Evolutionary conservation across 805 yeast species (phyloP).

Genomic region (Barnettozyma botsteinii): DNA sequence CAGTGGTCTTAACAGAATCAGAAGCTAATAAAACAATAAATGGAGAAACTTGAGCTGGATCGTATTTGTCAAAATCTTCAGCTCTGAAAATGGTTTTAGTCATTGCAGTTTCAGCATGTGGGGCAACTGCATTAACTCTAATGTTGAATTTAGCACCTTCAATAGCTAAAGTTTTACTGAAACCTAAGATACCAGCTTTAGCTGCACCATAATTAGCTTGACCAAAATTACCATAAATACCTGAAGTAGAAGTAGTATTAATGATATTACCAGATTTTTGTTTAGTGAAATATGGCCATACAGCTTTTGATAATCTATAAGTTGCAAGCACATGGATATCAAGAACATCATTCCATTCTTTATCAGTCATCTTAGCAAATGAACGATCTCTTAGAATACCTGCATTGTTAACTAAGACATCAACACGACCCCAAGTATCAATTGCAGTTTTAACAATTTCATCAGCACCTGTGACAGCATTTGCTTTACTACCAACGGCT

Average conservation of each 20-base stretch:
- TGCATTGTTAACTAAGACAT: constrained; percentile 85
- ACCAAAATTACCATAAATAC: constrained; percentile 96
- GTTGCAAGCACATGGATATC: constrained; percentile 82
- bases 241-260: constrained; percentile 92
- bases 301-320: constrained; percentile 74
- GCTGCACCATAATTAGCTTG: constrained; percentile 96
- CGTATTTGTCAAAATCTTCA: constrained; percentile 75
- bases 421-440: constrained; percentile 73
- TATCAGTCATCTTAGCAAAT: constrained; percentile 75
- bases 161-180: constrained; percentile 78
- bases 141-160: constrained; percentile 84
- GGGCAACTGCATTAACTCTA: constrained; percentile 80
- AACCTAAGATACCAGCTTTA: constrained; percentile 80
- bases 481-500: constrained; percentile 80
- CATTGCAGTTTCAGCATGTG: constrained; percentile 98
- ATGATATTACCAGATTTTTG: constrained; percentile 78
- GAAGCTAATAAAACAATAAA: constrained; percentile 74
- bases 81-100: constrained; percentile 80
- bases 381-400: constrained; percentile 91
- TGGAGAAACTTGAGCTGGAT: constrained; percentile 89
- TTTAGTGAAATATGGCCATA: constrained; percentile 84
- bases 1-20: constrained; percentile 62
- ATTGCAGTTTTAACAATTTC: constrained; percentile 74
- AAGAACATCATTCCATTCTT: constrained; percentile 76
- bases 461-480: constrained; percentile 71